Base-by-base conservation (phyloP, 2,329 filamentous ascomycete species). In the Ophiostoma sp. region DNA sequence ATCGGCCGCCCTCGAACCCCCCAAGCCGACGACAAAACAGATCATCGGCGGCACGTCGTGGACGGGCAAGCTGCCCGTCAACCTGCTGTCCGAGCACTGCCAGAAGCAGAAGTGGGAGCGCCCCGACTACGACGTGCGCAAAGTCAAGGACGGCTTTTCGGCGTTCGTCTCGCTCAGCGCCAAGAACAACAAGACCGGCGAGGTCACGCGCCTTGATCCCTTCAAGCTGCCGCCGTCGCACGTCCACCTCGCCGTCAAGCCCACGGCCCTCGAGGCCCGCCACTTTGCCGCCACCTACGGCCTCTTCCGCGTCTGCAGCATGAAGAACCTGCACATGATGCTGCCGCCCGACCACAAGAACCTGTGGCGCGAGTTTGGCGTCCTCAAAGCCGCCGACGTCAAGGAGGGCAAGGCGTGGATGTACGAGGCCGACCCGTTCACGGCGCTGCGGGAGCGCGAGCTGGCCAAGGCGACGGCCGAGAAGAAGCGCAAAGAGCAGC, bases 21-120 rank as follows among this genome's bases (percentile, higher is more conserved):
- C 84, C 0, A 86, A 87, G 73, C 87, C 85, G 14, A 88, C 87
- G 1, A 84, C 85, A 62, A 89, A 89, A 78, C 92, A 96, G 73
- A 81, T 99, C 72, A 96, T 99, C 75, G 95, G 93, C 58, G 95
- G 95, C 65, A 87, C 92, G 69, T 97, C 93, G 73, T 99, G 95
- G 95, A 99, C 95, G 0, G 95, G 95, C 55, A 99, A 99, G 77
- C 81, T 99, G 44, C 95, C 95, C 1, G 91, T 97, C 72, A 97
- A 96, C 76, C 84, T 98, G 74, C 85, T 98, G 72, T 92, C 91
- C 47, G 95, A 98, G 81, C 91, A 96, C 79, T 97, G 93, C 75
- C 93, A 97, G 79, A 96, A 94, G 78, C 91, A 96, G 77, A 92
- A 92, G 76, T 99, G 95, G 95, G 91, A 92, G 72, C 94, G 89